A percentile compares a stretch with the other conserved stretches of the same genome.
Evolutionary conservation across 345 rosid genomes (phyloP).

Genomic region (Noccaea bulbosa): DNA sequence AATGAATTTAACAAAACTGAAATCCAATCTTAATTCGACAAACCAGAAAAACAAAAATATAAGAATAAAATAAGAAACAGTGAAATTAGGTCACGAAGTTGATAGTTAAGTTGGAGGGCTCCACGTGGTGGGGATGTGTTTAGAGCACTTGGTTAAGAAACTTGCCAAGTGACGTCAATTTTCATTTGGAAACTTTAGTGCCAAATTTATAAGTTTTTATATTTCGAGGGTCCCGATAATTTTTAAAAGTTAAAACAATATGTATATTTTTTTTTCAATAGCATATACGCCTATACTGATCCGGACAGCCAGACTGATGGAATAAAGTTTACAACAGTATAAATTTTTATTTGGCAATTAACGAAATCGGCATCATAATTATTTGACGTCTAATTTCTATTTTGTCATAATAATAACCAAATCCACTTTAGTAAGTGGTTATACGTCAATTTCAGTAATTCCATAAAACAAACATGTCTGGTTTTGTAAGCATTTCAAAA

Average conservation of each 20-base stretch:
- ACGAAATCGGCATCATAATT: slow-evolving; percentile 25
- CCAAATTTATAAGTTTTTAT: slow-evolving; percentile 16
- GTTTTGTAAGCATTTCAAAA: slow-evolving; percentile 1
- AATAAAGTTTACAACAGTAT: slow-evolving; percentile 8
- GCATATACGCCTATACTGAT: too few relatives aligned
- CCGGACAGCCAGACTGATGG: too few relatives aligned
- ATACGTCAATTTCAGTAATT: slow-evolving; percentile 28
- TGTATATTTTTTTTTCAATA: background rate
- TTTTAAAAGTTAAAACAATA: slow-evolving; percentile 12
- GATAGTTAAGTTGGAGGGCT: slow-evolving; percentile 44
- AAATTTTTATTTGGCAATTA: background rate
- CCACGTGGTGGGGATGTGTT: slow-evolving; percentile 36
- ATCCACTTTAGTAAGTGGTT: slow-evolving; percentile 11
- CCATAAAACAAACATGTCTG: slow-evolving; percentile 29
- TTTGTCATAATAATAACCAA: background rate
- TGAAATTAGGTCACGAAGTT: slow-evolving; percentile 47
- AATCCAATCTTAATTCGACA: background rate
- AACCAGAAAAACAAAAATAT: background rate
- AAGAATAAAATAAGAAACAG: slow-evolving; percentile 34
- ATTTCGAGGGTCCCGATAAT: slow-evolving; percentile 37
- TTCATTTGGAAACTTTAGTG: slow-evolving; percentile 26
- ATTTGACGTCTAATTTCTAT: background rate
- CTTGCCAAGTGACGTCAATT: slow-evolving; percentile 34
- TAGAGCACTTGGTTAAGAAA: slow-evolving; percentile 39
- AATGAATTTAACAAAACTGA: slow-evolving; percentile 17